These are phyloP conservation scores for Aspergillus fischeri DNA, from an alignment of 2,329 filamentous ascomycete genomes.

Conservation along the genomic window DNA sequence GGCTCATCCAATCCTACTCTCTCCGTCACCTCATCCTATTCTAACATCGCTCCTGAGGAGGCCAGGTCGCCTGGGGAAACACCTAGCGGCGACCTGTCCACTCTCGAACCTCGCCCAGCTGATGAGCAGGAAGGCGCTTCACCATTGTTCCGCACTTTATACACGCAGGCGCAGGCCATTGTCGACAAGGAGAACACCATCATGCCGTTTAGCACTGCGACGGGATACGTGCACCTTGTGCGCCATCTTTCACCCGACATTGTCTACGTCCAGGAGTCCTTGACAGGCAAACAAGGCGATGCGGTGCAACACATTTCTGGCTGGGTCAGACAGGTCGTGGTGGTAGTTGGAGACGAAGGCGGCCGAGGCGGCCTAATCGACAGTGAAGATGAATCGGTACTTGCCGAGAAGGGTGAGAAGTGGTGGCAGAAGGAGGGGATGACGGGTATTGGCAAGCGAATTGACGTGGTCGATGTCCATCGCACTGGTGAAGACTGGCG, in stretches of 20 bases:
- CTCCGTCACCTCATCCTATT: slow-evolving; percentile 76
- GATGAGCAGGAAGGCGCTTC: slow-evolving; percentile 46
- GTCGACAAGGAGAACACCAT: slow-evolving; percentile 85
- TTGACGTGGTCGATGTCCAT: slow-evolving; percentile 80
- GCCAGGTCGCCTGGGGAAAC: slow-evolving; percentile 38
- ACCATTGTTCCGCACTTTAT: slow-evolving; percentile 71
- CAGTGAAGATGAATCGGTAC: slow-evolving; percentile 59
- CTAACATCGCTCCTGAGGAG: slow-evolving; percentile 75
- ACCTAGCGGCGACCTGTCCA: slow-evolving; percentile 52
- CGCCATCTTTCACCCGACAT: slow-evolving; percentile 80
- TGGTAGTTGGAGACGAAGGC: slow-evolving; percentile 55
- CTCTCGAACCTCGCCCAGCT: slow-evolving; percentile 45
- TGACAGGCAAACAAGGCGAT: slow-evolving; percentile 70
- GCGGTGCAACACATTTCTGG: slow-evolving; percentile 63
- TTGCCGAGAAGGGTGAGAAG: slow-evolving; percentile 36
- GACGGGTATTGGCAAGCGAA: slow-evolving; percentile 79
- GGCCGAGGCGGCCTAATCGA: slow-evolving; percentile 74
- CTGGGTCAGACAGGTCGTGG: slow-evolving; percentile 58
- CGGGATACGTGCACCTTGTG: slow-evolving; percentile 80
- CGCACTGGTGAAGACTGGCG: slow-evolving; percentile 84
- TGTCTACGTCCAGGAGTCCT: slow-evolving; percentile 81
- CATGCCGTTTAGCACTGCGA: slow-evolving; percentile 79
- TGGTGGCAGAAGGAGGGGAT: slow-evolving; percentile 69
- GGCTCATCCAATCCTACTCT: slow-evolving; percentile 53
- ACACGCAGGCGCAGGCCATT: slow-evolving; percentile 71